A percentile compares a stretch with the other conserved stretches of the same genome.
Evolutionary conservation across 805 yeast genomes (phyloP).

Genomic region (Barnettozyma siamensis): DNA sequence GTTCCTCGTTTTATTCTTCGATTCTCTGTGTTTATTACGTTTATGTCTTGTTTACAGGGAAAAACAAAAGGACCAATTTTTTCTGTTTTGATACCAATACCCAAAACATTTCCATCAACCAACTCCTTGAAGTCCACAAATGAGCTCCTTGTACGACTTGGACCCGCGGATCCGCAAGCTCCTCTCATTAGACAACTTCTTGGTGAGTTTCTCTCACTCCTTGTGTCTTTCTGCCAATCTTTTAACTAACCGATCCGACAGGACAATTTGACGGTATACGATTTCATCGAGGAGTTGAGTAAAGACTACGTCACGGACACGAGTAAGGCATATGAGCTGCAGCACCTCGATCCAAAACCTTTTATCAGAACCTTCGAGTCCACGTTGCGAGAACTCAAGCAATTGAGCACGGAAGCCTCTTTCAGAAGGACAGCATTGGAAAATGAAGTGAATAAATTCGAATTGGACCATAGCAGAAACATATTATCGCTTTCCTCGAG

Average conservation of each 20-base stretch:
- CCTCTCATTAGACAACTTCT: slow-evolving; percentile 54
- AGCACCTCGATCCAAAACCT: slow-evolving; percentile 77
- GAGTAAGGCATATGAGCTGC: slow-evolving; percentile 19
- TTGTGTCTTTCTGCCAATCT: not conserved
- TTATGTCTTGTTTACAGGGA: too few relatives aligned
- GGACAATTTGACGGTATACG: slow-evolving; percentile 66
- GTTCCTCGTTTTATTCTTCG: not conserved
- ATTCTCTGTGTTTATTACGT: not conserved
- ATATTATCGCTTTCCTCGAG: slow-evolving; percentile 49
- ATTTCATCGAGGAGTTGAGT: slow-evolving; percentile 74
- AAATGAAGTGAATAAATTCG: slow-evolving; percentile 52
- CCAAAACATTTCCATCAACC: too few relatives aligned
- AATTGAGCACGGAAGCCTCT: slow-evolving; percentile 51
- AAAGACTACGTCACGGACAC: slow-evolving; percentile 54
- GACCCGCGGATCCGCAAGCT: slow-evolving; percentile 57
- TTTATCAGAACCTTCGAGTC: slow-evolving; percentile 91
- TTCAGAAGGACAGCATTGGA: slow-evolving; percentile 46
- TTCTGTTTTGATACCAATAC: too few relatives aligned
- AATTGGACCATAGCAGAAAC: slow-evolving; percentile 61
- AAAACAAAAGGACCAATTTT: too few relatives aligned
- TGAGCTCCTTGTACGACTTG: slow-evolving; percentile 48
- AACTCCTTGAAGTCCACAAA: too few relatives aligned
- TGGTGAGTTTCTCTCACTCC: slow-evolving; percentile 23
- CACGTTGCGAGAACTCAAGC: slow-evolving; percentile 65
- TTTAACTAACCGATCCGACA: slow-evolving; percentile 5